These are phyloP conservation scores for Umbelopsis isabellina DNA, from an alignment of 192 early-diverging fungal species.

Conservation along the genomic window DNA sequence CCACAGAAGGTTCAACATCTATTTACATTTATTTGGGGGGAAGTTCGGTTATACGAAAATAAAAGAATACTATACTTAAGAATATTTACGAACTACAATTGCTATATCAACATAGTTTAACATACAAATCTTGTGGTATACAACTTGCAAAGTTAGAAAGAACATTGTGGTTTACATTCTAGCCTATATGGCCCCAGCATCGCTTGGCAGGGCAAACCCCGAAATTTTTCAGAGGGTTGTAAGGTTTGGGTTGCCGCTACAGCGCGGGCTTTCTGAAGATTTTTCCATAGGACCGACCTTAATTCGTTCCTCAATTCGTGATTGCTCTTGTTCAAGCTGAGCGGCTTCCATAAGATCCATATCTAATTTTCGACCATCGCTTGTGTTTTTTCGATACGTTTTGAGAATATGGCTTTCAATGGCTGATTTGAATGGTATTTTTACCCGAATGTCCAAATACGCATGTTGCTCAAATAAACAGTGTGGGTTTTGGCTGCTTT, in stretches of 20 bases:
- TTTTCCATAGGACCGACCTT: not conserved
- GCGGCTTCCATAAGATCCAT: constrained; percentile 19
- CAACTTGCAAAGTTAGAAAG: not conserved
- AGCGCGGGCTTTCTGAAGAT: not conserved
- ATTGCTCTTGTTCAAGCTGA: not conserved
- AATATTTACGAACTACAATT: no score
- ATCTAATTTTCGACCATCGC: constrained; percentile 13
- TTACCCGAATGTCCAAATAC: constrained; percentile 16
- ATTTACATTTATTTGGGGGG: not conserved
- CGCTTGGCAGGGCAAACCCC: not conserved
- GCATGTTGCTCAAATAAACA: constrained; percentile 27
- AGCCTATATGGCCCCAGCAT: not conserved
- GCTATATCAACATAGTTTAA: no score
- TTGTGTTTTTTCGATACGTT: constrained; percentile 17
- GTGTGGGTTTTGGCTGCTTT: not conserved
- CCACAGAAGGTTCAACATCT: not conserved
- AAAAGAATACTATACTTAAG: no score
- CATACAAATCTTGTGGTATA: not conserved
- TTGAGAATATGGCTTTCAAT: constrained; percentile 21
- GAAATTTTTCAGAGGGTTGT: not conserved
- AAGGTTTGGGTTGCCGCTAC: constrained; percentile 1
- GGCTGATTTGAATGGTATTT: constrained; percentile 14
- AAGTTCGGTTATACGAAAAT: not conserved
- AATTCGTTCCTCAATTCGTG: not conserved
- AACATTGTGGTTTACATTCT: no score